Percentiles rank a stretch among this genome's conserved stretches.
These are phyloP conservation scores for Hordeum vulgare DNA, from an alignment of 176 grass and related monocot genomes.

Conservation along the genomic window MorexV3_pseudomolecules_assembly NC_058524.1:389963508-389964007, in stretches of 20 bases:
- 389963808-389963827: not conserved
- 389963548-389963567: too few relatives aligned
- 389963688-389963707: not conserved
- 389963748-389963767: not conserved
- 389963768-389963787: not conserved
- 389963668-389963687: too few relatives aligned
- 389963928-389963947: not conserved
- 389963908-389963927: not conserved
- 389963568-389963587: too few relatives aligned
- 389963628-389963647: too few relatives aligned
- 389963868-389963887: not conserved
- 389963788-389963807: not conserved
- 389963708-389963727: not conserved
- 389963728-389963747: not conserved
- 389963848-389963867: too few relatives aligned
- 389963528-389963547: too few relatives aligned
- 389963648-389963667: too few relatives aligned
- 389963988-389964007: not conserved
- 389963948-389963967: not conserved
- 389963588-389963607: too few relatives aligned
- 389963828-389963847: not conserved
- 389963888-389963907: constrained; percentile 2
- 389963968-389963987: not conserved
- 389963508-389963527: too few relatives aligned
- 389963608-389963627: too few relatives aligned